Percentiles rank a stretch among this genome's conserved stretches.
phyloP scores from a whole-genome alignment of 2,329 filamentous ascomycete species.

The Fusarium poae region DNA sequence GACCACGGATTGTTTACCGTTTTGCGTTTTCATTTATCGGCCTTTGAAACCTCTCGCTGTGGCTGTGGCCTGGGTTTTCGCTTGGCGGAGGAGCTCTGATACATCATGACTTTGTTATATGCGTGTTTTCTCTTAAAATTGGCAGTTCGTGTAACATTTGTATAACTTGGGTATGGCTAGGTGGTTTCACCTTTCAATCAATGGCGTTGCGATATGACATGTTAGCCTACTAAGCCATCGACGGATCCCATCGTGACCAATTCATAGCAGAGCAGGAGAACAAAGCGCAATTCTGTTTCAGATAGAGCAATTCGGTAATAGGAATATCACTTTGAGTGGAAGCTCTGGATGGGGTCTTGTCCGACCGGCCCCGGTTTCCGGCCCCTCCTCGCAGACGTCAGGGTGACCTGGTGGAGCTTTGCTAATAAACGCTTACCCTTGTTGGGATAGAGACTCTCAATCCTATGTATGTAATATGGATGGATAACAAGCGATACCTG shows the following conservation, averaged over 20 bases:
- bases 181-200: constrained; percentile 21
- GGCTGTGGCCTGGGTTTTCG: constrained; percentile 21
- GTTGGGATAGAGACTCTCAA: neutral
- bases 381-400: constrained; percentile 38
- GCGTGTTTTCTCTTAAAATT: constrained; percentile 21
- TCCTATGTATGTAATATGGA: no score
- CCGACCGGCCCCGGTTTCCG: constrained; percentile 20
- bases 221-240: neutral
- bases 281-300: constrained; percentile 9
- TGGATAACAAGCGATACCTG: neutral
- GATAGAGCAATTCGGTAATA: neutral
- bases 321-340: constrained; percentile 3
- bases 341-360: constrained; percentile 22
- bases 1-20: constrained; percentile 13
- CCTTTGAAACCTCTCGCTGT: constrained; percentile 10
- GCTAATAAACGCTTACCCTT: no score
- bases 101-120: constrained; percentile 36
- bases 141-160: constrained; percentile 28
- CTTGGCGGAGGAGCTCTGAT: constrained; percentile 41
- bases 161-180: constrained; percentile 21
- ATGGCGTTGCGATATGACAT: constrained; percentile 36
- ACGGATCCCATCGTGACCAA: constrained; percentile 9
- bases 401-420: no score
- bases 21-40: constrained; percentile 10
- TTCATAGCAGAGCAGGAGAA: neutral